phyloP scores from a whole-genome alignment of 2,329 filamentous ascomycete genomes.

The Xylariaceae sp. region DNA sequence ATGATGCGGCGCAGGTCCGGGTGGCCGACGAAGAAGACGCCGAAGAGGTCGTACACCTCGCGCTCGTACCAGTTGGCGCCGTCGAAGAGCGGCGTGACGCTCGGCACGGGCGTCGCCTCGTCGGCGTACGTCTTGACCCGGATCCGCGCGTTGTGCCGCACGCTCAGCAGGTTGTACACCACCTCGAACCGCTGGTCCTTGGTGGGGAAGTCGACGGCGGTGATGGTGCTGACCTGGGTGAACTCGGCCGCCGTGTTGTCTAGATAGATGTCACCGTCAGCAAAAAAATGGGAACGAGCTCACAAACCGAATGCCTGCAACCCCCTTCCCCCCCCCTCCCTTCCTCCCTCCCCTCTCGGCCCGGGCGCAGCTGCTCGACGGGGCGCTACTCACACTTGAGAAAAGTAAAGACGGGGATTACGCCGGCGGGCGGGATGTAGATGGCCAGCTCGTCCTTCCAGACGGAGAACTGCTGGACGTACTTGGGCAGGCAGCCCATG shows the following conservation, averaged over 20 bases:
- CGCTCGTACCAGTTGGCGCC: constrained; percentile 99
- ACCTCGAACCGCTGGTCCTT: constrained; percentile 94
- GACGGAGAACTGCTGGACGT: constrained; percentile 97
- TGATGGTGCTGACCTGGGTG: constrained; percentile 88
- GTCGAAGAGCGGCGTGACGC: constrained; percentile 77
- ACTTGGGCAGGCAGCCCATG: constrained; percentile 94
- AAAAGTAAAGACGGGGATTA: constrained; percentile 89
- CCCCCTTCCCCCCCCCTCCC: too few species aligned
- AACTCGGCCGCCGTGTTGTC: constrained; percentile 97
- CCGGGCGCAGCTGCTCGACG: too few species aligned
- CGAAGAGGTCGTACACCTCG: constrained; percentile 95
- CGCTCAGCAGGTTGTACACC: constrained; percentile 93
- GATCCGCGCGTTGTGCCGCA: constrained; percentile 94
- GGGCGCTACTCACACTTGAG: constrained; percentile 74
- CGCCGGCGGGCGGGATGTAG: constrained; percentile 79
- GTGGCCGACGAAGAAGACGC: constrained; percentile 92
- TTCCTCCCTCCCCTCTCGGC: too few species aligned
- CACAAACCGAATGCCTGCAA: too few species aligned
- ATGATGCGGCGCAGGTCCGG: constrained; percentile 95
- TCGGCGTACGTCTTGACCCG: constrained; percentile 98
- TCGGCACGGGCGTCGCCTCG: constrained; percentile 88
- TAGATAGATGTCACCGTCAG: too few species aligned
- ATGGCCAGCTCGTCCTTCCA: constrained; percentile 99
- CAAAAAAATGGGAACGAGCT: too few species aligned
- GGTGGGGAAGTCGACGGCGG: constrained; percentile 91